These are phyloP conservation scores for Aspergillus quadrilineatus DNA, from an alignment of 2,329 filamentous ascomycete genomes.

Conservation along the genomic window DNA sequence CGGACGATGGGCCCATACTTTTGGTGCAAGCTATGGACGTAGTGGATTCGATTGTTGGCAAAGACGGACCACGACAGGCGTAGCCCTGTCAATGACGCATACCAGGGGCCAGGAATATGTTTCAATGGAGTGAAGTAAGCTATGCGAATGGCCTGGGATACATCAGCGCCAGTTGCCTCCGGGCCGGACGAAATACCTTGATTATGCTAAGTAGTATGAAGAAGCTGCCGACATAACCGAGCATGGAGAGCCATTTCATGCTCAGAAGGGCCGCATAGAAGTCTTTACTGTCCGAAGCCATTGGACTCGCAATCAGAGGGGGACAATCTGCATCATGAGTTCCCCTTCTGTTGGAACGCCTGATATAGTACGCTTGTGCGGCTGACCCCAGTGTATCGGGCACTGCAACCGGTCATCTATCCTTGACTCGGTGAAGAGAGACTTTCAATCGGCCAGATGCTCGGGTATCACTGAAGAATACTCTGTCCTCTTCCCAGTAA, in stretches of 20 bases:
- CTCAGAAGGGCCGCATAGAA: background rate
- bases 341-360: background rate
- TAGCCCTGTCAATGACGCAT: background rate
- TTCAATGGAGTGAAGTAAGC: constrained; percentile 1
- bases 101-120: background rate
- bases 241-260: constrained; percentile 1
- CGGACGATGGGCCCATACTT: constrained; percentile 28
- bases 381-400: background rate
- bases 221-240: background rate
- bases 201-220: background rate
- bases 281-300: background rate
- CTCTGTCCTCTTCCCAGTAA: background rate
- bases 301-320: background rate
- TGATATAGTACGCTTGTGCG: background rate
- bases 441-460: too few relatives aligned
- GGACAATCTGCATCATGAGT: background rate
- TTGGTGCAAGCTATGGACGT: constrained; percentile 24
- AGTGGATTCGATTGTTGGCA: constrained; percentile 12
- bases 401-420: too few relatives aligned
- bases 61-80: constrained; percentile 2
- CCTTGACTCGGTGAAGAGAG: too few relatives aligned
- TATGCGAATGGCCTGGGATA: background rate
- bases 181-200: background rate
- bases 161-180: background rate
- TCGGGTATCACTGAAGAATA: background rate